These are phyloP conservation scores for Xylariales sp. DNA, from an alignment of 2,329 filamentous ascomycete genomes.

Conservation along the genomic window DNA sequence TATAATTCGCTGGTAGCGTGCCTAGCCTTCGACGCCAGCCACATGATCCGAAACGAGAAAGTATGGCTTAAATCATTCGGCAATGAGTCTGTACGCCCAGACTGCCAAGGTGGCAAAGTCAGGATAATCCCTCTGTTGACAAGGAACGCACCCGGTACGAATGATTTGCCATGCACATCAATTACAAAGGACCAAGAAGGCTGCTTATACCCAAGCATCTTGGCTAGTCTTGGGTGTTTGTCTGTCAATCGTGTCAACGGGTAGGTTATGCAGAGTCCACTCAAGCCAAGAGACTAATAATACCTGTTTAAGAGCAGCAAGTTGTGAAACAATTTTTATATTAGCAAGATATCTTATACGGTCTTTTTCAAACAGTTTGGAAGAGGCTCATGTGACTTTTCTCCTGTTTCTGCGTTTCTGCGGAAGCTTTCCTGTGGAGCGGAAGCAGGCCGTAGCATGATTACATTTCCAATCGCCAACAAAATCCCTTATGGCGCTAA, in stretches of 20 bases:
- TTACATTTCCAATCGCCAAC: neutral
- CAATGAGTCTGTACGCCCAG: constrained; percentile 26
- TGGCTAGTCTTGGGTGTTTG: constrained; percentile 34
- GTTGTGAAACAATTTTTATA: constrained; percentile 11
- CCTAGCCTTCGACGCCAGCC: constrained; percentile 26
- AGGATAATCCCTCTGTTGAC: constrained; percentile 26
- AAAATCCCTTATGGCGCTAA: neutral
- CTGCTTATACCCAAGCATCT: constrained; percentile 26
- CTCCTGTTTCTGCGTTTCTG: neutral
- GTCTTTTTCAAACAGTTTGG: neutral
- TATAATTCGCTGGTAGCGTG: constrained; percentile 17
- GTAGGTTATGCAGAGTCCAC: constrained; percentile 25
- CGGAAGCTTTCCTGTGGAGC: neutral
- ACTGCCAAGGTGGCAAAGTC: constrained; percentile 33
- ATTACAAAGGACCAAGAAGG: constrained; percentile 28
- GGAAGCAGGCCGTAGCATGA: neutral
- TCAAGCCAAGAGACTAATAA: constrained; percentile 23
- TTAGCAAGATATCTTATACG: constrained; percentile 2
- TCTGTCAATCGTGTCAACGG: constrained; percentile 26
- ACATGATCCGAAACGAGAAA: constrained; percentile 29
- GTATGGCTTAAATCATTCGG: constrained; percentile 27
- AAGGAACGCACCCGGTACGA: constrained; percentile 16
- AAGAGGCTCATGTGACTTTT: constrained; percentile 2
- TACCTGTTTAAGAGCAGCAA: constrained; percentile 15
- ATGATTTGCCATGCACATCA: constrained; percentile 21